Base-by-base conservation (phyloP, 2,329 filamentous ascomycete genomes). In the Exophiala sp. region DNA sequence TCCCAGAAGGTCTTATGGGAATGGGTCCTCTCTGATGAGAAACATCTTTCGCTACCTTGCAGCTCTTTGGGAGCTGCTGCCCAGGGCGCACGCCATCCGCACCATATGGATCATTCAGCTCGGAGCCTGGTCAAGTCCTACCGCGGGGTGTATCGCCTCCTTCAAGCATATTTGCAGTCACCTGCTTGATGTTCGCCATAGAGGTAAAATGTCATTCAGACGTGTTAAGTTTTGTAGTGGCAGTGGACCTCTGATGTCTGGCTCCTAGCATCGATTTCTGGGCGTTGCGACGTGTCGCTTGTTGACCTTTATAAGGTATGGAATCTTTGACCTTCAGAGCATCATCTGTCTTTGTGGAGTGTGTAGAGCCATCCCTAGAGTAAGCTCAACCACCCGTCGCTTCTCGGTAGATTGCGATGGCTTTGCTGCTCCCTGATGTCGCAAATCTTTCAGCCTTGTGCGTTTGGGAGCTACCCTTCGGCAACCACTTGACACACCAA, bases 401-500 rank as follows among this genome's bases (percentile, higher is more conserved):
- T 73, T 95, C 90, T 39, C 90, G 78, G 68, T 95, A 95, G 69
- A 95, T 91, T 1, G 85, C 83, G 59, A 95, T 77, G 68, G 84
- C 89, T 65, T 82, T 76, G 68, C 87, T 89, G 32, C 86, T 87
- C 1, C 90, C 90, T 12, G 85, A 88, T 0, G 87, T 89, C 61
- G 85, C 88, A 72, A 95, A 95, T 82, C 88, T 70, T 78, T 85
- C 68, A 33, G 75, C 76, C 50, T 73, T 75, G 14, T 74, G 75
- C 41, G 53, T 56, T 32, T 54, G 35, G 29, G 48, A 1, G 80
- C 81, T 72, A 76, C 65, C 71, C 73, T 88, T 91, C 9, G 88
- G 88, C 56, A 95, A 71, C 90, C 90, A 95, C 65, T 84, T 86
- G 24, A 91, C 89, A 50, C 84, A 83, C 88, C 91, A 96, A 2